Percentiles rank a stretch among this genome's conserved stretches.
phyloP scores from a whole-genome alignment of 495 filamentous ascomycete species.

The Chlorociboria aeruginascens region DNA sequence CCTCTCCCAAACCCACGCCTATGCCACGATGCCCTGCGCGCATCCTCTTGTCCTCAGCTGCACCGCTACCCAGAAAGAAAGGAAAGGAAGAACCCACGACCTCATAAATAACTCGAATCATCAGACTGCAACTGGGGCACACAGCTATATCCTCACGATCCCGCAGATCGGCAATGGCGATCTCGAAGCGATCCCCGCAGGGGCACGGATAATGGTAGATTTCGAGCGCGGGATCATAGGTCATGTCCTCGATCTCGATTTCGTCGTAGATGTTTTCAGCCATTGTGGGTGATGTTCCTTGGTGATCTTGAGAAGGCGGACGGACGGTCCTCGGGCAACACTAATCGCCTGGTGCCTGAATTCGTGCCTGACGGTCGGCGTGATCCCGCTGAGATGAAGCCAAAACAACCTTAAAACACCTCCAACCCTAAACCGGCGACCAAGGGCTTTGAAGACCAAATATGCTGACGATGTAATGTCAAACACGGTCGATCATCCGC shows the following conservation, averaged over 20 bases:
- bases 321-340: neutral
- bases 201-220: slow-evolving; percentile 95
- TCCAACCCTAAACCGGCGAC: too few species aligned
- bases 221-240: slow-evolving; percentile 68
- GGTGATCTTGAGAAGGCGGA: neutral
- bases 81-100: neutral
- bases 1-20: neutral
- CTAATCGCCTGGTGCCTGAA: too few species aligned
- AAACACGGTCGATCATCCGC: too few species aligned
- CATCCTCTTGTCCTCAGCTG: neutral
- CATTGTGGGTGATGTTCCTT: slow-evolving; percentile 20
- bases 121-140: slow-evolving; percentile 91
- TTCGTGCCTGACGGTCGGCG: too few species aligned
- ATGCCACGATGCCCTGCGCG: neutral
- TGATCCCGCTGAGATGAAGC: too few species aligned
- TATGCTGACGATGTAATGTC: too few species aligned
- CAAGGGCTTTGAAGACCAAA: too few species aligned
- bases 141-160: slow-evolving; percentile 88
- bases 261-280: slow-evolving; percentile 84
- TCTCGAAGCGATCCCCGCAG: slow-evolving; percentile 95
- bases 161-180: slow-evolving; percentile 68
- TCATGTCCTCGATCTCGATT: slow-evolving; percentile 99
- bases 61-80: neutral
- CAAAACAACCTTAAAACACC: too few species aligned
- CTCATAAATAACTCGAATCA: slow-evolving; percentile 81